These are phyloP conservation scores for Mortierella sp. DNA, from an alignment of 371 early-diverging fungal species.

Conservation along the genomic window DNA sequence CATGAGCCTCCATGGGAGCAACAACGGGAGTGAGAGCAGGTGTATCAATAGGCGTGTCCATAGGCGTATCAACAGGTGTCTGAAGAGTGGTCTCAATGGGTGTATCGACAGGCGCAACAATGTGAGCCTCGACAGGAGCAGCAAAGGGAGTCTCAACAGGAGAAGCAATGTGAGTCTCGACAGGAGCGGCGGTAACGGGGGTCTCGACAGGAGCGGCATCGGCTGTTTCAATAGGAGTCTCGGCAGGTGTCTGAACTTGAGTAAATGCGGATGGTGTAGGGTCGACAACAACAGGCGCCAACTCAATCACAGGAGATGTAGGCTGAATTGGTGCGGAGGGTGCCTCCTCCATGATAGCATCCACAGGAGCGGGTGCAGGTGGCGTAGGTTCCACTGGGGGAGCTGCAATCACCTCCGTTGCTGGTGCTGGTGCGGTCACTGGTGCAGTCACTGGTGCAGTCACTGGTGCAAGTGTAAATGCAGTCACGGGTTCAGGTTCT, in stretches of 20 bases:
- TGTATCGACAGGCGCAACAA: background rate
- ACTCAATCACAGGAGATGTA: background rate
- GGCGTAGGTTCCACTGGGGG: background rate
- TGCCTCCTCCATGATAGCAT: conserved; percentile 29
- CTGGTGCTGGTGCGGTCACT: background rate
- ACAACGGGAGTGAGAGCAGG: background rate
- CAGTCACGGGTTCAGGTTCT: background rate
- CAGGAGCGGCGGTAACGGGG: background rate
- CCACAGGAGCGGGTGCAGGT: background rate
- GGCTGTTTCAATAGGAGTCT: background rate
- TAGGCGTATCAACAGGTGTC: background rate
- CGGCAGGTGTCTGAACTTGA: background rate
- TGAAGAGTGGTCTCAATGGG: background rate
- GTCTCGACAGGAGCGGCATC: background rate
- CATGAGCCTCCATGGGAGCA: background rate
- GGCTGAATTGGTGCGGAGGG: background rate
- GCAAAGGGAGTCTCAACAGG: background rate
- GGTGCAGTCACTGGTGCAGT: background rate
- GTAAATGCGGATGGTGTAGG: background rate
- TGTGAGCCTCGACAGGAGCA: background rate
- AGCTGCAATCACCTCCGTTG: background rate
- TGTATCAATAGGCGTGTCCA: background rate
- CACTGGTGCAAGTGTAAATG: background rate
- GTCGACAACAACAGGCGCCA: background rate
- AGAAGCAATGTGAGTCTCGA: background rate